A percentile compares a stretch with the other conserved stretches of the same genome.
These are phyloP conservation scores for Arthrocladium fulminans DNA, from an alignment of 2,329 filamentous ascomycete genomes.

Conservation along the genomic window DNA sequence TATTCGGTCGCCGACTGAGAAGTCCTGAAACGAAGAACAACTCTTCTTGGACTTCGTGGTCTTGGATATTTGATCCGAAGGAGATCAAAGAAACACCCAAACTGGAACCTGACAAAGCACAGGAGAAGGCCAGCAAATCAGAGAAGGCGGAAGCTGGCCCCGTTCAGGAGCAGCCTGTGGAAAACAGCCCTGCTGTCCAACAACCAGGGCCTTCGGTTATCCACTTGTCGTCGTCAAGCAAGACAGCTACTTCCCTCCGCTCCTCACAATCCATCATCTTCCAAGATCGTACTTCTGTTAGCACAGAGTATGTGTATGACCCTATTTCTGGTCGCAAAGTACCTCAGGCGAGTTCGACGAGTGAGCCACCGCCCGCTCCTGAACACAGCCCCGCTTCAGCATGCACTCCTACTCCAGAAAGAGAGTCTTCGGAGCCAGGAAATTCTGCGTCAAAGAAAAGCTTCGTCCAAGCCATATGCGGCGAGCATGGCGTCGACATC, in stretches of 20 bases:
- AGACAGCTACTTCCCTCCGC: not conserved
- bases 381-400: too few relatives aligned
- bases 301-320: conserved; percentile 29
- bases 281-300: not conserved
- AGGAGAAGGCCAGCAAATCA: not conserved
- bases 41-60: conserved; percentile 26
- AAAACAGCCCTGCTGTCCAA: not conserved
- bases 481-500: conserved; percentile 21
- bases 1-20: conserved; percentile 32
- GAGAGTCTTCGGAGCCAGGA: conserved; percentile 1
- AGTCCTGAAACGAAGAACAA: conserved; percentile 16
- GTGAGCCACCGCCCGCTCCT: conserved; percentile 2
- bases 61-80: conserved; percentile 23
- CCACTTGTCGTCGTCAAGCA: conserved; percentile 5
- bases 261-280: not conserved
- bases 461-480: conserved; percentile 16
- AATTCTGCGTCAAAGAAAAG: conserved; percentile 9
- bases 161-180: not conserved
- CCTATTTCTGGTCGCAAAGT: conserved; percentile 36
- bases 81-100: conserved; percentile 7
- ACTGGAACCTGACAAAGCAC: conserved; percentile 2
- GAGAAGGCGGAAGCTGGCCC: not conserved
- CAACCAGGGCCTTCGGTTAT: not conserved
- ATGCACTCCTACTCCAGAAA: conserved; percentile 11
- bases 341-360: conserved; percentile 14